These are phyloP conservation scores for Persicaria tinctoria DNA, from an alignment of 148 eudicot species.

Conservation along the genomic window DNA sequence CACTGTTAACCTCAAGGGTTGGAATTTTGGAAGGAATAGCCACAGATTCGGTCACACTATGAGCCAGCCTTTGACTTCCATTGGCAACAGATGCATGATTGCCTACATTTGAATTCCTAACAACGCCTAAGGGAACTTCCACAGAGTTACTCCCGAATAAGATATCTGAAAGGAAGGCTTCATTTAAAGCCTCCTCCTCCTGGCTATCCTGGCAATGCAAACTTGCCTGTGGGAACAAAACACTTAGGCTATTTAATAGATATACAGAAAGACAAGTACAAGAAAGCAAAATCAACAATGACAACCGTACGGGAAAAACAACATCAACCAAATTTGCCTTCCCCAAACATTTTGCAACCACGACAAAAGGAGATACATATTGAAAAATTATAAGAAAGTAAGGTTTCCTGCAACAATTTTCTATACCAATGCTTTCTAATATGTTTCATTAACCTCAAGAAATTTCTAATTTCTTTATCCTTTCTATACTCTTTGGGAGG, in stretches of 20 bases:
- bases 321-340: background rate
- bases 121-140: conserved; percentile 31
- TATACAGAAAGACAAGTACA: background rate
- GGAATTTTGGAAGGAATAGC: conserved; percentile 25
- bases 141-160: background rate
- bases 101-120: conserved; percentile 28
- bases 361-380: background rate
- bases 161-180: conserved; percentile 9
- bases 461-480: background rate
- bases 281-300: background rate
- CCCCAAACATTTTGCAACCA: background rate
- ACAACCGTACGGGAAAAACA: background rate
- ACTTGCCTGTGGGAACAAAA: background rate
- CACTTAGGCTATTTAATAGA: background rate
- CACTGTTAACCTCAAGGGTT: conserved; percentile 31
- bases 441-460: too few species aligned
- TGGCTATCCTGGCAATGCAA: conserved; percentile 1
- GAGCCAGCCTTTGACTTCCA: conserved; percentile 19
- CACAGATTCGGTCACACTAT: conserved; percentile 16
- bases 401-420: background rate
- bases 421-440: background rate
- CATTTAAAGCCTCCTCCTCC: conserved; percentile 7
- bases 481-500: background rate
- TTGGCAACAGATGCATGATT: conserved; percentile 20
- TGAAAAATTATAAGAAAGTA: background rate